Conservation (phyloP, 1,284 basidiomycete genomes). For the Fomitiporia mediterranea region DNA sequence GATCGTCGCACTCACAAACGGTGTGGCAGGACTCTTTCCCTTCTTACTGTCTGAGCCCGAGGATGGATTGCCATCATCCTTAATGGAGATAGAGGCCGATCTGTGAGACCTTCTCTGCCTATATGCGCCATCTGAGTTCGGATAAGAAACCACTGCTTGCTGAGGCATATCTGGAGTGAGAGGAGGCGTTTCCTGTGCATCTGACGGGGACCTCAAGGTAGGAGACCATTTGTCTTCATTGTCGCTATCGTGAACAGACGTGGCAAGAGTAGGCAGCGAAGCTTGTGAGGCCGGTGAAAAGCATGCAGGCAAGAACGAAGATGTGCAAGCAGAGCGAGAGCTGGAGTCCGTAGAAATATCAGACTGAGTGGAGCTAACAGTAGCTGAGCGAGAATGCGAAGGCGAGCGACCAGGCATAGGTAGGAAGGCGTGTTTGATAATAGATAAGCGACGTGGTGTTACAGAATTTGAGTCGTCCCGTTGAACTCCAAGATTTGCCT, state of each 20-base stretch:
- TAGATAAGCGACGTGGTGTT: background rate
- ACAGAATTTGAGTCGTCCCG: background rate
- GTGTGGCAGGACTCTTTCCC: conserved; percentile 16
- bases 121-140: background rate
- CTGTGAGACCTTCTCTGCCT: background rate
- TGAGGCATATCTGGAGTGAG: conserved; percentile 1
- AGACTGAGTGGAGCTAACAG: conserved; percentile 4
- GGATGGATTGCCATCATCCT: background rate
- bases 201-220: conserved; percentile 5
- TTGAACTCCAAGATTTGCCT: background rate
- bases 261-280: conserved; percentile 1
- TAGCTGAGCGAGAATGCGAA: conserved; percentile 10
- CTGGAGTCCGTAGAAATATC: conserved; percentile 1
- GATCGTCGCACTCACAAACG: conserved; percentile 8
- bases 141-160: background rate
- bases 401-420: background rate
- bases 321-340: conserved; percentile 5
- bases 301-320: background rate
- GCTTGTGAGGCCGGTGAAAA: background rate
- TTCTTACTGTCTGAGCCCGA: background rate
- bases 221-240: conserved; percentile 13
- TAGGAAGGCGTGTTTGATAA: background rate
- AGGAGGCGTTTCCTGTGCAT: conserved; percentile 5
- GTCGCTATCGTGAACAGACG: conserved; percentile 6
- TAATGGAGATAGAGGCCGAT: conserved; percentile 4